Conservation (phyloP, 2,329 filamentous ascomycete species). For the Talaromyces amestolkiae region DNA sequence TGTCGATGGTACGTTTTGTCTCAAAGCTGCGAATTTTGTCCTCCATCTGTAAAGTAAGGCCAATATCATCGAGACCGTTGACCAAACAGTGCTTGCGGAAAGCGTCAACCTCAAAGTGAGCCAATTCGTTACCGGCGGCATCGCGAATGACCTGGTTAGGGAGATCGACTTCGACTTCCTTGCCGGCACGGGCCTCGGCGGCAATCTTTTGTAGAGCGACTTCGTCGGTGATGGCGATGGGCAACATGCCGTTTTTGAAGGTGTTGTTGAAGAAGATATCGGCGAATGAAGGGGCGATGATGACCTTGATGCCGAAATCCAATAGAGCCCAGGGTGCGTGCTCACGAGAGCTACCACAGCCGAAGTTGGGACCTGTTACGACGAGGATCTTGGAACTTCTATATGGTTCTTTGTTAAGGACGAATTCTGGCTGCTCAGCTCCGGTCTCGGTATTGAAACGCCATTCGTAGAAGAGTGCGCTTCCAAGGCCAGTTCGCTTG, state of each 20-base stretch:
- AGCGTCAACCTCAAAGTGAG: conserved; percentile 81
- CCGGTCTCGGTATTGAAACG: conserved; percentile 69
- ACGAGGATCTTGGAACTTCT: conserved; percentile 83
- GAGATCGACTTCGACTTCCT: conserved; percentile 86
- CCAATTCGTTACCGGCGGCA: conserved; percentile 68
- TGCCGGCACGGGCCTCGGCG: conserved; percentile 72
- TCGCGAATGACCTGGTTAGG: conserved; percentile 79
- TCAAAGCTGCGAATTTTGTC: conserved; percentile 86
- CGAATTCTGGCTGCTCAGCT: conserved; percentile 72
- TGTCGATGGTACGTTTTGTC: conserved; percentile 69
- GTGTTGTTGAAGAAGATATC: conserved; percentile 99
- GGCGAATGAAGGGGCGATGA: conserved; percentile 83
- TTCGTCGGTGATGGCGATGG: conserved; percentile 70
- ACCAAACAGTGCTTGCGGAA: conserved; percentile 93
- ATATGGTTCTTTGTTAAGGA: conserved; percentile 89
- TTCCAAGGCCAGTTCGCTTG: conserved; percentile 90
- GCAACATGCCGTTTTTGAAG: conserved; percentile 99
- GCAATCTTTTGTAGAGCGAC: conserved; percentile 67
- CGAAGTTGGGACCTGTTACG: conserved; percentile 89
- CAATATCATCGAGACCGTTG: conserved; percentile 94
- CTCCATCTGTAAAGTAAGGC: conserved; percentile 86
- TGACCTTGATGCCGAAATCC: conserved; percentile 91
- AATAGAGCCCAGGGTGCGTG: conserved; percentile 96
- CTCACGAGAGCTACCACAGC: conserved; percentile 87
- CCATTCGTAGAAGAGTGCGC: conserved; percentile 80